Evolutionary conservation across 148 eudicot species (phyloP).

Genomic region (Silene uniflora): DNA sequence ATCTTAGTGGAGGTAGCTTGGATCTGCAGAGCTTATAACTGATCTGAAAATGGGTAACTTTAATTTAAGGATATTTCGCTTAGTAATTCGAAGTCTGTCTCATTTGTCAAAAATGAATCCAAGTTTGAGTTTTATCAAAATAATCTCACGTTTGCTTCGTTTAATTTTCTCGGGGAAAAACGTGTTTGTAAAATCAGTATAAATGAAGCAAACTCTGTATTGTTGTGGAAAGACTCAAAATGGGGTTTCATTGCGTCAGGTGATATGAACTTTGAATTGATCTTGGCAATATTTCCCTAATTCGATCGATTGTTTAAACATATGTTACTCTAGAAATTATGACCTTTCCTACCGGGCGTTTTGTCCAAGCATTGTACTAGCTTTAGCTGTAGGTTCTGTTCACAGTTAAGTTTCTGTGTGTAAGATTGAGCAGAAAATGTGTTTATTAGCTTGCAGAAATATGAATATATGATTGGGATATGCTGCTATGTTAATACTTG

Average conservation of each 20-base stretch:
- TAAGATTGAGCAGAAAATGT: not conserved
- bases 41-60: constrained; percentile 26
- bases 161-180: too few species aligned
- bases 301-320: not conserved
- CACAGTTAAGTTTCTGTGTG: not conserved
- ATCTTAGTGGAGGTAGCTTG: too few species aligned
- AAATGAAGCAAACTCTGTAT: not conserved
- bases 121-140: too few species aligned
- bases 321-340: not conserved
- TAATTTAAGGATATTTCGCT: too few species aligned
- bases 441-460: not conserved
- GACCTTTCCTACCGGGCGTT: not conserved
- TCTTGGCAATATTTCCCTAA: not conserved
- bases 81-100: too few species aligned
- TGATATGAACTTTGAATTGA: not conserved
- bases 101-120: too few species aligned
- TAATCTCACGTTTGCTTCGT: too few species aligned
- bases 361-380: not conserved
- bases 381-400: not conserved
- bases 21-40: too few species aligned
- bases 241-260: not conserved
- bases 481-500: not conserved
- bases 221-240: not conserved
- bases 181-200: too few species aligned
- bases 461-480: not conserved